phyloP scores from a whole-genome alignment of 2,329 filamentous ascomycete genomes.

The Colletotrichum brevisporum region DNA sequence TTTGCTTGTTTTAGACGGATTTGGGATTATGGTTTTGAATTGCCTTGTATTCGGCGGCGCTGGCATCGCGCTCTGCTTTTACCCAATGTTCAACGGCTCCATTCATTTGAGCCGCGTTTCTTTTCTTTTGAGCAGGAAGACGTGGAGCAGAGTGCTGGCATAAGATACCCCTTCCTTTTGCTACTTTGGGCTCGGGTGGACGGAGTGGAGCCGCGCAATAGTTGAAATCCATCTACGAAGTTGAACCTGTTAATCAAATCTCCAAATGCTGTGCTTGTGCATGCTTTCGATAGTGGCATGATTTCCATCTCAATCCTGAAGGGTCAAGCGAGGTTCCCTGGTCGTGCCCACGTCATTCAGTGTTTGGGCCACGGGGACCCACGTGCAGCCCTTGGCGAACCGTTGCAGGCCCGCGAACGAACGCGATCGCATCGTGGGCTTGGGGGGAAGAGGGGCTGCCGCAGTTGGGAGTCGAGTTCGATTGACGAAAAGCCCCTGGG shows the following conservation, averaged over 20 bases:
- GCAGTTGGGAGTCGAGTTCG: too few relatives aligned
- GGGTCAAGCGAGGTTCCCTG: too few relatives aligned
- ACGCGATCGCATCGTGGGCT: not conserved
- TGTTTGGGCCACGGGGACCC: not conserved
- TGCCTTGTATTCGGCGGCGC: conserved; percentile 15
- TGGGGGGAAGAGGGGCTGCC: not conserved
- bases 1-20: conserved; percentile 9
- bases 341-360: not conserved
- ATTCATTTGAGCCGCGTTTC: conserved; percentile 11
- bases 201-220: conserved; percentile 3
- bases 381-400: not conserved
- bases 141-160: conserved; percentile 28
- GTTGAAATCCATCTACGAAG: conserved; percentile 17
- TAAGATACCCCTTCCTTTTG: conserved; percentile 28
- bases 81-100: conserved; percentile 5
- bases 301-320: too few relatives aligned
- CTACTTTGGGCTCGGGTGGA: conserved; percentile 13
- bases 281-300: too few relatives aligned
- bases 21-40: not conserved
- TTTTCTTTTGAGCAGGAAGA: conserved; percentile 12
- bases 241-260: not conserved
- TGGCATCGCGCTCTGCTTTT: conserved; percentile 7
- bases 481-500: too few relatives aligned
- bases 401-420: not conserved
- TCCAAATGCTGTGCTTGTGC: not conserved